Evolutionary conservation across 2,329 filamentous ascomycete genomes (phyloP).

Genomic region (Lecanosticta acicola): DNA sequence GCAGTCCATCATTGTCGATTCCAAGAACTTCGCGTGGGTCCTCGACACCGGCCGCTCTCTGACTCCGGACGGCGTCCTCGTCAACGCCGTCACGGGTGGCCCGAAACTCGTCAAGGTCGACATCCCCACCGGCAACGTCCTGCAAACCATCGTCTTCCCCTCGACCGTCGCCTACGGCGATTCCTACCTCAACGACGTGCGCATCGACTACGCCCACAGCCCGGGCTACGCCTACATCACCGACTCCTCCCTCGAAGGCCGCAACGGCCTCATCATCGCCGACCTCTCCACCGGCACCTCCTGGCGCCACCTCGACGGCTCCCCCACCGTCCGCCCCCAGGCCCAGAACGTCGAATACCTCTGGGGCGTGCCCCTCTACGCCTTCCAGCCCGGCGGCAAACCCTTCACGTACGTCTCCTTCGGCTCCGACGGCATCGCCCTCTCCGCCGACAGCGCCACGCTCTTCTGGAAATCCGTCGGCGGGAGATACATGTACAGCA

Average conservation of each 20-base stretch:
- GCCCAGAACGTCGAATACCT: slow-evolving; percentile 45
- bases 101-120: slow-evolving; percentile 49
- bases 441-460: slow-evolving; percentile 45
- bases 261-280: slow-evolving; percentile 47
- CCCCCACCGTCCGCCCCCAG: slow-evolving; percentile 37
- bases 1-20: slow-evolving; percentile 49
- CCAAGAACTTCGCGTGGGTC: slow-evolving; percentile 48
- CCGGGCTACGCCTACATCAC: slow-evolving; percentile 51
- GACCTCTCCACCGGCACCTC: slow-evolving; percentile 46
- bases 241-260: slow-evolving; percentile 45
- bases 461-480: slow-evolving; percentile 45
- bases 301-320: slow-evolving; percentile 47
- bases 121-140: slow-evolving; percentile 41
- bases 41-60: slow-evolving; percentile 48
- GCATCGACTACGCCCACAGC: slow-evolving; percentile 48
- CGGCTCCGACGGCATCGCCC: slow-evolving; percentile 48
- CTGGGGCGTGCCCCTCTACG: slow-evolving; percentile 46
- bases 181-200: slow-evolving; percentile 51
- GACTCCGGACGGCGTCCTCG: slow-evolving; percentile 40
- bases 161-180: slow-evolving; percentile 43
- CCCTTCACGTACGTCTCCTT: slow-evolving; percentile 39
- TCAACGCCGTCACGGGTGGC: slow-evolving; percentile 43
- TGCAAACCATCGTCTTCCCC: slow-evolving; percentile 50
- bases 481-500: slow-evolving; percentile 41
- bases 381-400: slow-evolving; percentile 31